Evolutionary conservation across 2,329 filamentous ascomycete species (phyloP), one percentile per base, ranked within the genome.

Genomic region (Aspergillus pseudotamarii): DNA sequence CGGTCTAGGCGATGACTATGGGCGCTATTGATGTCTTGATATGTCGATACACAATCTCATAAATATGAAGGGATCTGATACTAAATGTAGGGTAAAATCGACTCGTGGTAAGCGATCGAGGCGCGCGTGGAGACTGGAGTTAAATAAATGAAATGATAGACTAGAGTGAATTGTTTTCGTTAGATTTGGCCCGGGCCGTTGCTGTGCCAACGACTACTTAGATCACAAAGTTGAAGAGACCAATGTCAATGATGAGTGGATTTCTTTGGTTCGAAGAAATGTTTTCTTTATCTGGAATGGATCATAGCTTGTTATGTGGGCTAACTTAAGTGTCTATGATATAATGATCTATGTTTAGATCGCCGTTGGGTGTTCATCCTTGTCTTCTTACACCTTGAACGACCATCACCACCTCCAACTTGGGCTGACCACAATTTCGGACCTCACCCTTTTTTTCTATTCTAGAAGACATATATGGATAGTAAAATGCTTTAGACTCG

Each of bases 191-290:
- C 11, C 23, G 50, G 50, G 57, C 43, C 58, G 68, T 70, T 70
- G 69, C 69, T 65, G 68, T 66, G 69, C 66, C 69, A 72, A 71
- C 69, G 30, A 9, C 28, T 41, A 4, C 26, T 34, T 23, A 8
- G 16, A 43, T 26, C 41, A 48, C 53, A 26, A 16, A 30, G 12
- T 14, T 55, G 32, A 34, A 38, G 28, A 48, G 46, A 19, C 23
- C 46, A 30, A 28, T 16, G 46, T 41, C 6, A 48, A 48, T 48
- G 46, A 30, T 30, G 14, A 19, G 8, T n/a, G 23, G 21, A 16
- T n/a, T 50, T 28, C 14, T 30, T 23, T 19, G 8, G 1, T 19
- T 23, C 30, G 4, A 19, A 30, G 14, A 30, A 11, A 16, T 5
- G 14, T 50, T 30, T 30, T 26, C 26, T 30, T 19, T 19, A 28